A percentile compares a stretch with the other conserved stretches of the same genome.
phyloP scores from a whole-genome alignment of 164 flowering plant genomes.

The Platanus orientalis region DNA sequence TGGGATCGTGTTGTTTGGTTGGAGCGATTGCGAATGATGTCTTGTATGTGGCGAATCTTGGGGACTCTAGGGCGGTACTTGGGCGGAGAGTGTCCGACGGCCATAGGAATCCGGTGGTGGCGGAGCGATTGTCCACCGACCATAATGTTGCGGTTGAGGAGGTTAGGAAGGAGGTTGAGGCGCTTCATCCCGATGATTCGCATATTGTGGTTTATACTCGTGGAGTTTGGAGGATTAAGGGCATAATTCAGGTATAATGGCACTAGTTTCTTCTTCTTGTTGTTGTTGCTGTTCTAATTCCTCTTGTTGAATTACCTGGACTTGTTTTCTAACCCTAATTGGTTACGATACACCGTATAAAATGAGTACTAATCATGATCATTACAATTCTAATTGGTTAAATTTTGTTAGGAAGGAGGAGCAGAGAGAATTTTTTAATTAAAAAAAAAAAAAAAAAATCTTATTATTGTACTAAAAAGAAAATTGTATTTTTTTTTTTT shows the following conservation, averaged over 20 bases:
- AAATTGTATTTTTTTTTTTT: too few relatives aligned
- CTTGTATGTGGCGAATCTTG: slow-evolving; percentile 43
- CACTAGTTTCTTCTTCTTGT: background rate
- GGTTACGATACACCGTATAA: too few relatives aligned
- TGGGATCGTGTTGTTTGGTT: slow-evolving; percentile 45
- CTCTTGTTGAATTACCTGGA: too few relatives aligned
- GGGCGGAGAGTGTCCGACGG: slow-evolving; percentile 23
- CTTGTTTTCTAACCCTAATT: slow-evolving; percentile 1
- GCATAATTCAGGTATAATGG: slow-evolving; percentile 80
- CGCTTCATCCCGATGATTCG: slow-evolving; percentile 88
- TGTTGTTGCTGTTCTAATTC: background rate
- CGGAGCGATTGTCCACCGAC: slow-evolving; percentile 72
- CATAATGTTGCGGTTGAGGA: slow-evolving; percentile 86
- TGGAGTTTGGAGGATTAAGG: slow-evolving; percentile 96
- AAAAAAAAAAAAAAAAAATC: too few relatives aligned
- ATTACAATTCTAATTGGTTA: background rate
- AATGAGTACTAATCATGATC: too few relatives aligned
- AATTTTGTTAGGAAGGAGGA: background rate
- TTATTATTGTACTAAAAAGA: too few relatives aligned
- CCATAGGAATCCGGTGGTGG: slow-evolving; percentile 26
- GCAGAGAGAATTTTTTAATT: background rate
- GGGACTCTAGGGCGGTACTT: slow-evolving; percentile 45
- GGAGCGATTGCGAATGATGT: slow-evolving; percentile 36
- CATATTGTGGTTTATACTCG: slow-evolving; percentile 68
- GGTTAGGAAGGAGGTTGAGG: slow-evolving; percentile 68